Evolutionary conservation across 805 yeast genomes (phyloP), one percentile per base, ranked within the genome.

Genomic region (Starmerella asiatica): DNA sequence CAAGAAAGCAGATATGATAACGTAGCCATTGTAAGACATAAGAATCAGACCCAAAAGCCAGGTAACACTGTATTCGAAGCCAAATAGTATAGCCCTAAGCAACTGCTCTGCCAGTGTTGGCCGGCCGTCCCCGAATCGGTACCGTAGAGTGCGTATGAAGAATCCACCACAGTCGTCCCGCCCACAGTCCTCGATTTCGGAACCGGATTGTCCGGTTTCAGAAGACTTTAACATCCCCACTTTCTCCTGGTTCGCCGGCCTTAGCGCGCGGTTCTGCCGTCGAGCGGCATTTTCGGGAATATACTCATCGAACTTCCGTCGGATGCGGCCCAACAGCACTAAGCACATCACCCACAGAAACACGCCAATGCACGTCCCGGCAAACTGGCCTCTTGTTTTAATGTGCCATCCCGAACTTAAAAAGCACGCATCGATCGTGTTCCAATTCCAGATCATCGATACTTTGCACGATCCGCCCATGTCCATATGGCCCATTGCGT

Each of bases 11-110:
- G 75, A 67, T 42, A 77, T 72, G 43, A 75, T 70, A 29, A 76
- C 64, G 53, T 75, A 76, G 14, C 83, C 83, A 51, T 76, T 77
- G 62, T 73, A 77, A 62, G 76, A 76, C 84, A 78, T 77, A 62
- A 76, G 76, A 50, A 78, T 59, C 62, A 78, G 65, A 80, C 76
- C 78, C 52, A 77, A 70, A 37, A 77, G 56, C 56, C 76, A 77
- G 3, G 76, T 70, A 14, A 71, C 65, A 3, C 77, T 77, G 73
- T 79, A 74, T 54, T 76, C 76, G 21, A 73, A 52, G 1, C 74
- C 68, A 55, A 69, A 76, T 27, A 76, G 48, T 2, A 62, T 37
- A 0, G 72, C 59, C 43, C 78, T 65, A 14, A 70, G 49, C 3
- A 70, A 8, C 51, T 76, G 83, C 47, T 73, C 75, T n/a, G 60